phyloP scores from a whole-genome alignment of 2,329 filamentous ascomycete species.

The Graphium sp. region DNA sequence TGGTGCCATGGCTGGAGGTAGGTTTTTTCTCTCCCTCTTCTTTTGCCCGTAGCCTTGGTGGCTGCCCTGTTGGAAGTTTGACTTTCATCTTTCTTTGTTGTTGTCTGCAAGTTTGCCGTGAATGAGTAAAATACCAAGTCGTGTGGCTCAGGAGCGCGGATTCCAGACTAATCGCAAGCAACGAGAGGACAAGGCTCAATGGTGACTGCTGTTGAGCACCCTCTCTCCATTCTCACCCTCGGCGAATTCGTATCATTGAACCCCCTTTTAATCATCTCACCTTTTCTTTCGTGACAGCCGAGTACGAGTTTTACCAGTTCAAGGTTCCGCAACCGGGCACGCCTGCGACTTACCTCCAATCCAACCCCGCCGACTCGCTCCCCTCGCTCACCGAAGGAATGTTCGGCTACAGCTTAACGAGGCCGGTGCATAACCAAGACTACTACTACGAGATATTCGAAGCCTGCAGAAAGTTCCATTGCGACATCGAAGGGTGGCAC shows the following conservation, averaged over 20 bases:
- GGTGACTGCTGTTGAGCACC: no score
- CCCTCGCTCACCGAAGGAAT: conserved; percentile 79
- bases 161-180: no score
- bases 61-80: no score
- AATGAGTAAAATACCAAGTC: no score
- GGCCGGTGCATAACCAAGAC: conserved; percentile 77
- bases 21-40: conserved; percentile 12
- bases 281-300: conserved; percentile 34
- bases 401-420: conserved; percentile 85
- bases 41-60: no score
- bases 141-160: no score
- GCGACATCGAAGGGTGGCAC: conserved; percentile 86
- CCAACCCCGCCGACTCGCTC: conserved; percentile 57
- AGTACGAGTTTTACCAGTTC: conserved; percentile 94
- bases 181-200: no score
- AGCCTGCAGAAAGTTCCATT: conserved; percentile 59
- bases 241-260: no score
- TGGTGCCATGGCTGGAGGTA: conserved; percentile 79
- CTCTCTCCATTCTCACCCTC: no score
- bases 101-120: no score
- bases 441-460: conserved; percentile 85
- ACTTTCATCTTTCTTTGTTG: no score
- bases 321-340: conserved; percentile 42
- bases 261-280: no score
- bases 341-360: conserved; percentile 55